Evolutionary conservation across 805 yeast genomes (phyloP), one percentile per base, ranked within the genome.

Genomic region (Tetrapisispora iriomotensis): DNA sequence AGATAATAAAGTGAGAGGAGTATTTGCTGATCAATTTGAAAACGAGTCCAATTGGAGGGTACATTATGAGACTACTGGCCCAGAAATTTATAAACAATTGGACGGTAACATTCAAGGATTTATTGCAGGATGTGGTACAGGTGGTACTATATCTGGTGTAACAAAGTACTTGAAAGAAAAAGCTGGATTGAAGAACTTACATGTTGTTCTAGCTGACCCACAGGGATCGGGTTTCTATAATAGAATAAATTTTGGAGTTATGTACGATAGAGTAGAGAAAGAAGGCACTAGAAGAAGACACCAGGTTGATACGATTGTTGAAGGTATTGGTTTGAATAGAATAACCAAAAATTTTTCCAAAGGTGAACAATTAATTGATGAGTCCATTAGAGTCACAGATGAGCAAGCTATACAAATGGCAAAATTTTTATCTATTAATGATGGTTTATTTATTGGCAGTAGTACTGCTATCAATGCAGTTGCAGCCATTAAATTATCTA

Each of bases 131-230:
- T 83, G 95, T 25, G 98, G 98, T 9, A 90, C 98, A 0, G 98
- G 92, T 37, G 98, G 98, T 41, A 92, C 98, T 2, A 85, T 90
- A 34, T 70, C 94, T n/a, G 98, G 98, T 40, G 87, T 87, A 22
- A 74, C 94, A 3, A 70, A 70, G 44, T 92, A 70, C 60, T 68
- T 90, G 51, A 85, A 79, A 52, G 74, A 68, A 39, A 82, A 75
- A 51, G 72, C 67, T 37, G 56, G 65, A 27, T 32, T 55, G 2
- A 52, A 66, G 14, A 34, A 54, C 0, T 53, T 81, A 0, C 66
- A 61, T 33, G 72, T 81, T 1, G 70, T 84, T 3, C 64, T 92
- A 23, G 95, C 96, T 0, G 98, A 90, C 60, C 97, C 97, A 1
- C 96, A 86, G 53, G 98, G 98, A 0, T 79, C 92, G 13, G 98